These are phyloP conservation scores for Scheffersomyces stipitis DNA, from an alignment of 805 yeast species.

Conservation along the genomic window DNA sequence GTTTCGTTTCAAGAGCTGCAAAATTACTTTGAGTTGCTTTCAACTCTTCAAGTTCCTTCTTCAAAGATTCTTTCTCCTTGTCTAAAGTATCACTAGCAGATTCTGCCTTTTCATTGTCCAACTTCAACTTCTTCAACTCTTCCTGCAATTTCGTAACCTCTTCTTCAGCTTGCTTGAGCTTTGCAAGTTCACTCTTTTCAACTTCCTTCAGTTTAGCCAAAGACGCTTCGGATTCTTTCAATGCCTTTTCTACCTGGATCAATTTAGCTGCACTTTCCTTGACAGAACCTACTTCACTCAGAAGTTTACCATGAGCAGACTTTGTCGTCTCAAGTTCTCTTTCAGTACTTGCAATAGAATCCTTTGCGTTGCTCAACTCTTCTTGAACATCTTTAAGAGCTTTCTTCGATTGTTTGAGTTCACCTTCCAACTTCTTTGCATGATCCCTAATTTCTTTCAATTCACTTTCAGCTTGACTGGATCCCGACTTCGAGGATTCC, in stretches of 20 bases:
- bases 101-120: neutral
- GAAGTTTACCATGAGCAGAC: neutral
- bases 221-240: no score
- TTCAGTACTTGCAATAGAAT: neutral
- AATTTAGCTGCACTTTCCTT: no score
- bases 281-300: no score
- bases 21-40: neutral
- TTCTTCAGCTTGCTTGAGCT: neutral
- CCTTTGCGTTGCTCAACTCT: neutral
- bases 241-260: no score
- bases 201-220: neutral
- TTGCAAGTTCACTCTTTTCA: neutral
- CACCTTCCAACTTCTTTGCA: no score
- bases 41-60: neutral
- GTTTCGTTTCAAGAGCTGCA: slow-evolving; percentile 1
- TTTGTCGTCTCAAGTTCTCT: neutral
- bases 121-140: neutral
- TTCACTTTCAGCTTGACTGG: no score
- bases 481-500: neutral
- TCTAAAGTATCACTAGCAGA: slow-evolving; percentile 1
- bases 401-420: no score
- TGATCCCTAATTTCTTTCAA: no score
- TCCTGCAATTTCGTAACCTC: slow-evolving; percentile 1
- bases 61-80: slow-evolving; percentile 1
- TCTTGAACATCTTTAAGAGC: neutral